Conservation (phyloP, 1,284 basidiomycete species). For the Athelia sp. region DNA sequence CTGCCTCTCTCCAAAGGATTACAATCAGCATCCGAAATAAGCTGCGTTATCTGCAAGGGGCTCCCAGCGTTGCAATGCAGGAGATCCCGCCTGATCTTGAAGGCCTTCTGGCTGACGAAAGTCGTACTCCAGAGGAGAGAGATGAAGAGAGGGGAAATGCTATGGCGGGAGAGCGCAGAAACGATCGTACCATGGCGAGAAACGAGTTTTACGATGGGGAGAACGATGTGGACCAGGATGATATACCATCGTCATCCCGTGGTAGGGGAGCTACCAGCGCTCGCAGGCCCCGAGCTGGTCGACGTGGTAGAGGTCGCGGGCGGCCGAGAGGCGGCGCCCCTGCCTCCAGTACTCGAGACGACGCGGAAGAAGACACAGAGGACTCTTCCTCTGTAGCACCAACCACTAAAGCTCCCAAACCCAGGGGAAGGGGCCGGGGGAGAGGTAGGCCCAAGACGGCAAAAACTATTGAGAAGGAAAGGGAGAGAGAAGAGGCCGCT, state of each 20-base stretch:
- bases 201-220: constrained; percentile 77
- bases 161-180: constrained; percentile 51
- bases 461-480: constrained; percentile 25
- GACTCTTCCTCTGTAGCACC: constrained; percentile 13
- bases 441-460: constrained; percentile 20
- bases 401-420: constrained; percentile 8
- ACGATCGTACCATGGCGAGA: constrained; percentile 43
- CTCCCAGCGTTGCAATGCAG: constrained; percentile 94
- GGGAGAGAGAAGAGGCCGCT: constrained; percentile 25
- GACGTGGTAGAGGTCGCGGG: constrained; percentile 24
- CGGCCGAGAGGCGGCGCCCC: constrained; percentile 17
- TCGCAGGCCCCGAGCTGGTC: constrained; percentile 20
- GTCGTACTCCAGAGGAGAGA: constrained; percentile 64
- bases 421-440: constrained; percentile 17
- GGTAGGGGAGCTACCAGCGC: constrained; percentile 15
- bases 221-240: constrained; percentile 54
- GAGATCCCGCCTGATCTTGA: constrained; percentile 93
- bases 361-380: constrained; percentile 19
- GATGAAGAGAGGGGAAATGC: constrained; percentile 62
- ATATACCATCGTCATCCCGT: constrained; percentile 17
- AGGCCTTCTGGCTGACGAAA: constrained; percentile 76
- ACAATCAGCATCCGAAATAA: constrained; percentile 86
- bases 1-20: constrained; percentile 81
- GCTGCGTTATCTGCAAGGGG: constrained; percentile 89
- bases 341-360: constrained; percentile 12